Evolutionary conservation across 352 stramenopile genomes (phyloP).

Genomic region (Pythium sp.): DNA sequence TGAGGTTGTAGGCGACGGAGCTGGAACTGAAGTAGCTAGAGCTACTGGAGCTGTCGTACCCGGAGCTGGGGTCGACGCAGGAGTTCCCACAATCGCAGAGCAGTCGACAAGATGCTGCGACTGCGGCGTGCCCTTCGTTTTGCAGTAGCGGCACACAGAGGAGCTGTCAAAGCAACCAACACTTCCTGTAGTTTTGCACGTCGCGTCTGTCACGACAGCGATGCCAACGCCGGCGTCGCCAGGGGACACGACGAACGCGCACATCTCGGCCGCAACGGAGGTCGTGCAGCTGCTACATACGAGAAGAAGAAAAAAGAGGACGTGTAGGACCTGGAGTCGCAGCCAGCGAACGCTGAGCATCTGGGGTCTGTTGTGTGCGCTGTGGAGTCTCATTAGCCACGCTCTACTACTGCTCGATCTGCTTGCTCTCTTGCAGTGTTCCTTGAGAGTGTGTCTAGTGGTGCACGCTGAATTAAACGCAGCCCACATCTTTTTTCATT

Average conservation of each 20-base stretch:
- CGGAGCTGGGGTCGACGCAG: background rate
- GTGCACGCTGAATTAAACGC: too few species aligned
- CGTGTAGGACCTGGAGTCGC: background rate
- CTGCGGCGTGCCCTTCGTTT: slow-evolving; percentile 14
- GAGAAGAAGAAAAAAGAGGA: background rate
- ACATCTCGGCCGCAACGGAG: background rate
- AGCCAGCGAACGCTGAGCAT: too few species aligned
- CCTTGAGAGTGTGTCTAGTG: too few species aligned
- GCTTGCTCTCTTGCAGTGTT: too few species aligned
- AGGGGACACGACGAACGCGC: slow-evolving; percentile 7
- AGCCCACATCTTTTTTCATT: too few species aligned
- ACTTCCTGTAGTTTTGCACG: background rate
- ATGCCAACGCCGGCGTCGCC: slow-evolving; percentile 16
- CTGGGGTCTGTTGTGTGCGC: background rate
- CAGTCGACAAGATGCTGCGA: slow-evolving; percentile 20
- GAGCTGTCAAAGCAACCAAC: slow-evolving; percentile 11
- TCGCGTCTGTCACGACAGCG: slow-evolving; percentile 7
- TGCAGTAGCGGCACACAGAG: slow-evolving; percentile 21
- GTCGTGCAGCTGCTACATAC: background rate
- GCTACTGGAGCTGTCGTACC: background rate
- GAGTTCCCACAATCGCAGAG: background rate
- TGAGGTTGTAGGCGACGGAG: background rate
- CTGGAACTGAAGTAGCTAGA: background rate
- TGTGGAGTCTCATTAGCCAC: background rate
- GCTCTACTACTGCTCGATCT: background rate